These are phyloP conservation scores for Phaeosphaeriaceae sp. DNA, from an alignment of 2,329 filamentous ascomycete species.

Conservation along the genomic window DNA sequence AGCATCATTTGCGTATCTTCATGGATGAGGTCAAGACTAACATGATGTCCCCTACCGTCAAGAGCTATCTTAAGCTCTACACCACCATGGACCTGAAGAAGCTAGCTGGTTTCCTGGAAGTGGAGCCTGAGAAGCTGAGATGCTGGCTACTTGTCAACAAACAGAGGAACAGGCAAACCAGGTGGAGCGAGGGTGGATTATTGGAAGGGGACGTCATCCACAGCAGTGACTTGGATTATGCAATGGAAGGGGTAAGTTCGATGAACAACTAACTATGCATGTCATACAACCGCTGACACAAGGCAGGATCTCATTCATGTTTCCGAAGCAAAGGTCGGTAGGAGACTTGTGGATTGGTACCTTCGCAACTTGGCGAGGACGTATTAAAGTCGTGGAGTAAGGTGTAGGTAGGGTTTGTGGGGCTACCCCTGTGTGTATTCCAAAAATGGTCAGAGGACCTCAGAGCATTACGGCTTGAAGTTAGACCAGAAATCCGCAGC, in stretches of 20 bases:
- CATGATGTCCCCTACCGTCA: conserved; percentile 96
- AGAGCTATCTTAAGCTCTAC: conserved; percentile 98
- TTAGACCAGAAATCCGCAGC: conserved; percentile 33
- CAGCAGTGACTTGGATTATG: conserved; percentile 95
- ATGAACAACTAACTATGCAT: conserved; percentile 1
- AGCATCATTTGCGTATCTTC: conserved; percentile 97
- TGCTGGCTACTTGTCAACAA: conserved; percentile 97
- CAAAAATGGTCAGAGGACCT: conserved; percentile 20
- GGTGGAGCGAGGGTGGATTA: conserved; percentile 89
- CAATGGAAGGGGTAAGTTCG: conserved; percentile 82
- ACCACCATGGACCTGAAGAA: conserved; percentile 99
- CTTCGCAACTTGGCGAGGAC: conserved; percentile 94
- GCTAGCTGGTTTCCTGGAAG: conserved; percentile 94
- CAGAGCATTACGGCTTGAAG: conserved; percentile 46
- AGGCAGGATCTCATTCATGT: conserved; percentile 94
- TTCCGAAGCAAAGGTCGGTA: conserved; percentile 96
- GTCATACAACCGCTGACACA: neutral
- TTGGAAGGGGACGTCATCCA: conserved; percentile 92
- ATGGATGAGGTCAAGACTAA: conserved; percentile 99
- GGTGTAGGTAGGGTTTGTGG: conserved; percentile 5
- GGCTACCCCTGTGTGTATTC: conserved; percentile 3
- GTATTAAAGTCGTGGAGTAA: conserved; percentile 74
- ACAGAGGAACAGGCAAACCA: conserved; percentile 94
- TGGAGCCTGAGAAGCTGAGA: conserved; percentile 93
- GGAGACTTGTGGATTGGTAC: conserved; percentile 98